A percentile compares a stretch with the other conserved stretches of the same genome.
Conservation (phyloP, 179 eudicot species). For the Camellia oleifera region DNA sequence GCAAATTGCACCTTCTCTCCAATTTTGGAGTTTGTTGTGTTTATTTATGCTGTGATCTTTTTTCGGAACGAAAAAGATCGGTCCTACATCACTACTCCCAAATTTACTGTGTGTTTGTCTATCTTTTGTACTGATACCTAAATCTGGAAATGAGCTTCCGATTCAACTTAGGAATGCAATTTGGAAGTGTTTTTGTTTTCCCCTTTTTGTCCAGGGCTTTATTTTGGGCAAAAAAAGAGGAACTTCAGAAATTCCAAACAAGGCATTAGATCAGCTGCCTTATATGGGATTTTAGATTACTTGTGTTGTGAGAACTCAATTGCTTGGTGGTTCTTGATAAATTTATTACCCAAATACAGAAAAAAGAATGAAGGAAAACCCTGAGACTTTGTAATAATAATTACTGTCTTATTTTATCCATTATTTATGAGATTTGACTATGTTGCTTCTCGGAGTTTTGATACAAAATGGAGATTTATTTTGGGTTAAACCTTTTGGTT, state of each 20-base stretch:
- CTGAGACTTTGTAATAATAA: slow-evolving; percentile 16
- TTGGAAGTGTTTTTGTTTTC: slow-evolving; percentile 17
- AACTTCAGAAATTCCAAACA: slow-evolving; percentile 18
- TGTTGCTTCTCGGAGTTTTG: slow-evolving; percentile 8
- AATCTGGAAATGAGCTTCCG: slow-evolving; percentile 23
- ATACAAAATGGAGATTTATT: not conserved
- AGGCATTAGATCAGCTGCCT: slow-evolving; percentile 15
- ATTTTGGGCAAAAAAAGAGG: slow-evolving; percentile 13
- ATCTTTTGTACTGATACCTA: not conserved
- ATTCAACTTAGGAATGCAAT: slow-evolving; percentile 20
- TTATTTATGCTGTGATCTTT: slow-evolving; percentile 25
- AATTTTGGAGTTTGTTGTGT: slow-evolving; percentile 43
- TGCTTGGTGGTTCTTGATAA: slow-evolving; percentile 16
- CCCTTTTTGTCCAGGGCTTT: slow-evolving; percentile 28
- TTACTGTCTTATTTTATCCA: slow-evolving; percentile 7
- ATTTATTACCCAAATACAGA: slow-evolving; percentile 17
- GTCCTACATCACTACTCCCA: slow-evolving; percentile 12
- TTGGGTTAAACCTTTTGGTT: not conserved
- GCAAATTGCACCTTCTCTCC: slow-evolving; percentile 20
- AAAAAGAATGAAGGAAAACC: slow-evolving; percentile 8
- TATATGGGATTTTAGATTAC: slow-evolving; percentile 12
- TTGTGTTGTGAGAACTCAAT: slow-evolving; percentile 23
- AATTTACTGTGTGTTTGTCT: not conserved
- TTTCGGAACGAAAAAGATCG: slow-evolving; percentile 20
- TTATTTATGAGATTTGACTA: slow-evolving; percentile 12